Evolutionary conservation across 805 yeast species (phyloP), one percentile per base, ranked within the genome.

Genomic region (Metschnikowia bowlesiae): DNA sequence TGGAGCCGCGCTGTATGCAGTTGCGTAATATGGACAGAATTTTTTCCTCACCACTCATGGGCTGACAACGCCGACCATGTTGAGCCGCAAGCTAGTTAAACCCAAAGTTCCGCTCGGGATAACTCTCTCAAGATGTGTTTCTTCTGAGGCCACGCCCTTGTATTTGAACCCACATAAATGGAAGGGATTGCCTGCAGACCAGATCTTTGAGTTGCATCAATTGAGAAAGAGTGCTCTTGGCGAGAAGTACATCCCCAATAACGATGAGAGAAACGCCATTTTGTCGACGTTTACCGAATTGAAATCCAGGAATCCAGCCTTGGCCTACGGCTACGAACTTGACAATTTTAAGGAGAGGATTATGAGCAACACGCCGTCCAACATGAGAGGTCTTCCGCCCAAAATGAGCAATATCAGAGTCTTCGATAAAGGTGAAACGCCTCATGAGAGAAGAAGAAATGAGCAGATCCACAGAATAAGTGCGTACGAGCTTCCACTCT

Each of bases 401-500:
- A 70, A 63, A 54, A 60, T 58, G 51, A 64, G 71, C 54, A 72
- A 71, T 49, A 62, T 66, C 28, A 58, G 62, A 26, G 77, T 73
- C 13, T 62, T 66, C 41, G 60, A 67, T 32, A 60, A 62, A 41
- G 77, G 77, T 16, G 54, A 57, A n/a, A 65, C 67, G 11, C 70
- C 73, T 2, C 74, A 71, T 53, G 64, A 70, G 46, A 87, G 83
- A 60, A 80, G 97, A 62, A 85, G 81, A 56, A 83, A 81, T 58
- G 83, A 96, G 58, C 81, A 86, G 55, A 82, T 84, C 61, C 84
- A 84, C 62, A 79, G 97, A 60, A 75, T 89, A 40, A 89, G 95
- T 9, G 97, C 97, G 0, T 92, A 85, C 69, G 98, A 92, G 65
- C 78, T 92, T 75, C 99, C 99, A 6, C 78, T 82, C 49, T 75